Base-by-base conservation (phyloP, 495 filamentous ascomycete genomes). In the Penicillium alfredii region DNA sequence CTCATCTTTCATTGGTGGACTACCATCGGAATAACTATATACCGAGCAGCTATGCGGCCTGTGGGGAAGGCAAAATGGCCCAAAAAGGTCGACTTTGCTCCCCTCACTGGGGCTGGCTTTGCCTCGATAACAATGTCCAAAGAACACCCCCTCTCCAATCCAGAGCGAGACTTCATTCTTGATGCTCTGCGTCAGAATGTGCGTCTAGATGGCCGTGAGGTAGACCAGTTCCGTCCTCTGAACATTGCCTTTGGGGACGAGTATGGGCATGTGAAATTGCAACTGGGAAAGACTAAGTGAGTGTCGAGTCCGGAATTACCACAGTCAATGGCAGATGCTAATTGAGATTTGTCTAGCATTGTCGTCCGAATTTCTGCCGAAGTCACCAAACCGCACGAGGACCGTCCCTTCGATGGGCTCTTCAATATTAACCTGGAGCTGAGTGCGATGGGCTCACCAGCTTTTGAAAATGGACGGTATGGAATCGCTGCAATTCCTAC, bases 381-480 rank as follows among this genome's bases (percentile, higher is more conserved):
- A 65, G 81, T 97, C 26, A 79, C 82, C 10, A 74, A 81, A 34
- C 92, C 92, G 24, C 86, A 78, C 55, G 65, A 82, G 28, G 90
- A 96, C 58, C 81, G 92, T 17, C 88, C 88, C 31, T 94, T 94
- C 51, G 90, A 96, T 55, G 92, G 92, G 53, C 73, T 92, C 55
- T 96, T 97, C 64, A 84, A 76, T 34, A 96, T 98, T 55, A 74
- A 78, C 18, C 81, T 88, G 40, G 92, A 98, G 59, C 75, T 98
- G 44, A 82, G 78, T 31, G 84, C 88, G n/a, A 88, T 98, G 82
- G 81, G 84, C 14, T 88, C 87, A 17, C 88, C 92, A 8, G 79
- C 84, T 16, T 93, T 93, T 71, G 89, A 95, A 59, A 75, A 82
- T 47, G 84, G 84, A 58, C 74, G 87, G 69, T 86, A 76, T 48